A percentile compares a stretch with the other conserved stretches of the same genome.
phyloP scores from a whole-genome alignment of 108 stramenopile species.

The Aurantiochytrium sp. region DNA sequence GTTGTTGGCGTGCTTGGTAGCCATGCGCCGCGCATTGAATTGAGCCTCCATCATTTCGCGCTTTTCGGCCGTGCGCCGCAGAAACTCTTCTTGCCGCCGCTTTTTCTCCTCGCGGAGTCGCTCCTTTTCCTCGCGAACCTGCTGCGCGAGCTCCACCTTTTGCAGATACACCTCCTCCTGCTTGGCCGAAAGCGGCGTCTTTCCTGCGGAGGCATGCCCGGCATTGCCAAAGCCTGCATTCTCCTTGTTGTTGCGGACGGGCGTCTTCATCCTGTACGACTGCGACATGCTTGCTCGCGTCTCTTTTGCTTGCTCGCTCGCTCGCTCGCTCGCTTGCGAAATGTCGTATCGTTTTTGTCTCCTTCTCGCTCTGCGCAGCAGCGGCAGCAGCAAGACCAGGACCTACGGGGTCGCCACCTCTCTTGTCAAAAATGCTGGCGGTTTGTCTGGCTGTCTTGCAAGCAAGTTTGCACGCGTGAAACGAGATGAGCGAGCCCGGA shows the following conservation, averaged over 20 bases:
- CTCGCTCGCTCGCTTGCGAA: too few relatives aligned
- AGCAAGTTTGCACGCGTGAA: too few relatives aligned
- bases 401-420: too few relatives aligned
- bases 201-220: neutral
- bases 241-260: neutral
- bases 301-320: too few relatives aligned
- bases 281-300: neutral
- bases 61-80: neutral
- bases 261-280: neutral
- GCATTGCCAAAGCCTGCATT: neutral
- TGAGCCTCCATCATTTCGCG: neutral
- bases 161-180: neutral
- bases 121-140: neutral
- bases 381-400: too few relatives aligned
- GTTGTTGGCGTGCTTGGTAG: neutral
- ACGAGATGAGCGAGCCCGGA: too few relatives aligned
- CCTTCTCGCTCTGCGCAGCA: too few relatives aligned
- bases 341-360: too few relatives aligned
- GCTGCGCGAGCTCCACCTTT: neutral
- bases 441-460: too few relatives aligned
- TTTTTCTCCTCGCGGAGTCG: slow-evolving; percentile 4
- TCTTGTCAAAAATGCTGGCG: too few relatives aligned
- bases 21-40: neutral
- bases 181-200: neutral
- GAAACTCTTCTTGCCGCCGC: neutral